Base-by-base conservation (phyloP, 306 rosid genomes). In the Lotus japonicus region DNA sequence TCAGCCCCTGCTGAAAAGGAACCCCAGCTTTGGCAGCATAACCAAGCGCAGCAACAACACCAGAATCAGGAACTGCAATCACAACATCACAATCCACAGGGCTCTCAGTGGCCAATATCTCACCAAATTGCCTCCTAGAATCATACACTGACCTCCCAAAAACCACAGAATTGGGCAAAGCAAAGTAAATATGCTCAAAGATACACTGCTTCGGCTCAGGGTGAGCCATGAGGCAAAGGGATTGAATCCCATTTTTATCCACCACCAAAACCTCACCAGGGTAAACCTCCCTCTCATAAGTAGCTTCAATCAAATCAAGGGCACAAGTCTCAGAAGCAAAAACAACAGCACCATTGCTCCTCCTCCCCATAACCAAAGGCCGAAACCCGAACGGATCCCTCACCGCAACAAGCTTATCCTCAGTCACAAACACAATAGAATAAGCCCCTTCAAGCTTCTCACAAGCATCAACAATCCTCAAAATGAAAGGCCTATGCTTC, bases 311-410 rank as follows among this genome's bases (percentile, higher is more conserved):
- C 85, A 95, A 84, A 80, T 95, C 97, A 28, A 95, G 97, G 0
- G 99, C 99, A 67, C 97, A 95, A 42, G 97, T 95, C 57, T 95
- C 99, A 6, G 99, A 95, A 1, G 99, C 99, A 69, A 95, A 88
- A 1, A 95, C 99, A n/a, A 95, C 80, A 19, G 97, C 86, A 33
- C 99, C 97, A 33, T 95, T 95, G 41, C 91, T 88, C 26, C 97
- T 87, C 44, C 97, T 84, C 1, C 99, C 99, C 97, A 95, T 95
- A 33, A 90, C 96, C 72, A 95, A 61, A 52, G 97, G 99, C 12
- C 97, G 60, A 71, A 95, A 95, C 4, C 99, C 99, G 9, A 68
- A 78, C 0, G 97, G 97, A 51, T 90, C 97, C 23, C 97, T 72
- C 0, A 84, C 97, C 1, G 99, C 97, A 16, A 95, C 99, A 13